phyloP scores from a whole-genome alignment of 768 basidiomycete genomes.

The Zangia roseola region DNA sequence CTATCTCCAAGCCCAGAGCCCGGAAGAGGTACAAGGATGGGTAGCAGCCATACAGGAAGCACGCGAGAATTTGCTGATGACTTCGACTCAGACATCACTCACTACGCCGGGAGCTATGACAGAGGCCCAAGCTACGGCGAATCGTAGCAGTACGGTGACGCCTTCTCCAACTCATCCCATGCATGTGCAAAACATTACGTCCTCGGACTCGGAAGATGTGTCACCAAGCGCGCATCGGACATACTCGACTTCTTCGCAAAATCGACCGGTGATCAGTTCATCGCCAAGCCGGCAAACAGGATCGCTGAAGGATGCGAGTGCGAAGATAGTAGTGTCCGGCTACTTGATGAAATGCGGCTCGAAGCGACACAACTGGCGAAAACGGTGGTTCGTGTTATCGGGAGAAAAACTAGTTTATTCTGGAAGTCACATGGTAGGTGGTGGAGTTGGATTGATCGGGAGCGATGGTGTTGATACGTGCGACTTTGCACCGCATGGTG shows the following conservation, averaged over 20 bases:
- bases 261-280: constrained; percentile 36
- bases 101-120: constrained; percentile 57
- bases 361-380: constrained; percentile 92
- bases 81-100: constrained; percentile 55
- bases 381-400: constrained; percentile 95
- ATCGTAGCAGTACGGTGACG: constrained; percentile 36
- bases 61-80: constrained; percentile 59
- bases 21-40: constrained; percentile 80
- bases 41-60: constrained; percentile 79
- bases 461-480: not conserved
- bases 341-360: constrained; percentile 97
- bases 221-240: constrained; percentile 45
- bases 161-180: constrained; percentile 46
- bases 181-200: constrained; percentile 55
- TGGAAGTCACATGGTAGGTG: constrained; percentile 90
- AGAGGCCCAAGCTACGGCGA: constrained; percentile 26
- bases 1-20: constrained; percentile 78
- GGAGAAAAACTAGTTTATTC: constrained; percentile 86
- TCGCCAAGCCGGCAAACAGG: constrained; percentile 45
- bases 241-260: constrained; percentile 46
- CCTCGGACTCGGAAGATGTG: constrained; percentile 78
- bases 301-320: constrained; percentile 50
- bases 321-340: constrained; percentile 78
- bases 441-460: constrained; percentile 18
- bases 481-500: constrained; percentile 7